Evolutionary conservation across 441 rosid species (phyloP).

Genomic region (Geranium incanum): DNA sequence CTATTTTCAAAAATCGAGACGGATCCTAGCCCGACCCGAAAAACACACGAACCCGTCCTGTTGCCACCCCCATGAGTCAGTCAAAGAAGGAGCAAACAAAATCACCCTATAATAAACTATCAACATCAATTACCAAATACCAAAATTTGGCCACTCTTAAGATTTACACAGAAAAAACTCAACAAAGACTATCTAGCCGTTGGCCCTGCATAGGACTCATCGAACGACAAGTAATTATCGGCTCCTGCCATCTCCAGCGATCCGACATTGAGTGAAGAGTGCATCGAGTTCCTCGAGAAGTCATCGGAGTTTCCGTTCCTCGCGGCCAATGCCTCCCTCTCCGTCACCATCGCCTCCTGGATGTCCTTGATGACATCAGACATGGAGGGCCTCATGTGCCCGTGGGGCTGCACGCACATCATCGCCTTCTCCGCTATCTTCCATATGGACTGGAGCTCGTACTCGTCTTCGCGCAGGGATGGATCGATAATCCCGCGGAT

Average conservation of each 20-base stretch:
- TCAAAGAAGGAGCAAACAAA: too few species aligned
- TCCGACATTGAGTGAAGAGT: conserved; percentile 59
- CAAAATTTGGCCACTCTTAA: too few species aligned
- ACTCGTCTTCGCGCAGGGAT: conserved; percentile 36
- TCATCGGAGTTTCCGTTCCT: conserved; percentile 72
- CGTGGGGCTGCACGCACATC: conserved; percentile 81
- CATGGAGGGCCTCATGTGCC: conserved; percentile 81
- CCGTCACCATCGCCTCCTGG: conserved; percentile 76
- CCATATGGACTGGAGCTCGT: conserved; percentile 96
- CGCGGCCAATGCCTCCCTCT: conserved; percentile 39
- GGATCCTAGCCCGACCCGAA: too few species aligned
- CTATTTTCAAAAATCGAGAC: too few species aligned
- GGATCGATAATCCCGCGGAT: conserved; percentile 86
- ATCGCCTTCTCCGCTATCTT: conserved; percentile 92
- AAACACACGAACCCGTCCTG: too few species aligned
- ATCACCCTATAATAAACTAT: too few species aligned
- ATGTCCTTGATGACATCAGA: conserved; percentile 90
- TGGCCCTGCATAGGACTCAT: conserved; percentile 57
- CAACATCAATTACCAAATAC: too few species aligned
- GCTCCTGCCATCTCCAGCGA: conserved; percentile 41
- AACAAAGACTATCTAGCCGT: conserved; percentile 43
- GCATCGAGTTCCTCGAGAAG: conserved; percentile 56
- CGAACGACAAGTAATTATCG: conserved; percentile 48
- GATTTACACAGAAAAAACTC: not conserved
- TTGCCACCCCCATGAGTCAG: too few species aligned